These are phyloP conservation scores for Taphrina deformans DNA, from an alignment of 1,139 yeast genomes.

Conservation along the genomic window DNA sequence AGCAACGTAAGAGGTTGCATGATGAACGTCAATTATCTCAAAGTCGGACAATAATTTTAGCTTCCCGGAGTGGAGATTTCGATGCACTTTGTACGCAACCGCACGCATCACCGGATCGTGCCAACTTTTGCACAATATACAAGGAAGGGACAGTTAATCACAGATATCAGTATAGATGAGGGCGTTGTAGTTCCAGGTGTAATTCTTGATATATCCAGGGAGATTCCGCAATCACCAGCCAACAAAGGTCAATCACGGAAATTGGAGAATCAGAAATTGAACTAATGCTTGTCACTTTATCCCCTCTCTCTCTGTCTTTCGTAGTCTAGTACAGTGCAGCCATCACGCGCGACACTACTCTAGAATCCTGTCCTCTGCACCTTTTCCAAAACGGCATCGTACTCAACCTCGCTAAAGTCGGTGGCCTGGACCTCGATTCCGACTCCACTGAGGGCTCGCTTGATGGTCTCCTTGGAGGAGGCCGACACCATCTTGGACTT, in stretches of 20 bases:
- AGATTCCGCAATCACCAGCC: too few relatives aligned
- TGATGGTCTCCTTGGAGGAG: conserved; percentile 92
- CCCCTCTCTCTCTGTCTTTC: neutral
- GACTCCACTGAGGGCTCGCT: conserved; percentile 95
- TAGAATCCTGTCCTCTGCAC: conserved; percentile 59
- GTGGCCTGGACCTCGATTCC: conserved; percentile 96
- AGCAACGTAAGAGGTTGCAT: too few relatives aligned
- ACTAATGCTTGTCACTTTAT: neutral
- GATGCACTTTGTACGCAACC: neutral
- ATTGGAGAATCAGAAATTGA: too few relatives aligned
- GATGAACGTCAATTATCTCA: too few relatives aligned
- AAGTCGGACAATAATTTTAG: neutral
- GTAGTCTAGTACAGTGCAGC: neutral
- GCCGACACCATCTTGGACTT: conserved; percentile 96
- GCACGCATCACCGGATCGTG: too few relatives aligned
- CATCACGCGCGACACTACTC: neutral
- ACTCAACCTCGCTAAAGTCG: conserved; percentile 93
- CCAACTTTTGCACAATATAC: too few relatives aligned
- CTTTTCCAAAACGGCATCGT: conserved; percentile 85
- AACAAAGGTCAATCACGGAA: too few relatives aligned
- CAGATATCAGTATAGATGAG: too few relatives aligned
- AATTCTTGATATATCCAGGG: too few relatives aligned
- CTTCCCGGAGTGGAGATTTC: neutral
- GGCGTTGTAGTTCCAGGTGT: too few relatives aligned
- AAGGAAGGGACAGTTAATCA: too few relatives aligned